Evolutionary conservation across 352 stramenopile species (phyloP).

Genomic region (Albugo laibachii): DNA sequence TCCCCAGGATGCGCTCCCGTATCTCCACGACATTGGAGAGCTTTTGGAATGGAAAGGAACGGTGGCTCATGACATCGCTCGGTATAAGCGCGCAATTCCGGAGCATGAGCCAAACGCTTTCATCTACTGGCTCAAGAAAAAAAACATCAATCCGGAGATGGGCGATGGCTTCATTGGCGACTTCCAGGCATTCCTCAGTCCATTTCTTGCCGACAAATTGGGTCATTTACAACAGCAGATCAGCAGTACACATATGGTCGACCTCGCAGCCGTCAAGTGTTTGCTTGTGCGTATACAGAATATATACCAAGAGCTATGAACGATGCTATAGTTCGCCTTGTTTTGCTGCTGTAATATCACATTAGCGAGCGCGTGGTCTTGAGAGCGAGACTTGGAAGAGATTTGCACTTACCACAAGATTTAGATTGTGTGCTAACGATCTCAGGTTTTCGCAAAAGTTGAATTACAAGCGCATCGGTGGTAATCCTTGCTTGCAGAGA

Average conservation of each 20-base stretch:
- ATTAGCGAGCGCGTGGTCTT: constrained; percentile 63
- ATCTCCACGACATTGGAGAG: constrained; percentile 40
- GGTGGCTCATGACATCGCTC: constrained; percentile 56
- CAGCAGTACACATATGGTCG: constrained; percentile 19
- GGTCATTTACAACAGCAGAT: constrained; percentile 13
- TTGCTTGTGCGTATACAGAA: constrained; percentile 34
- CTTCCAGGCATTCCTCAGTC: constrained; percentile 24
- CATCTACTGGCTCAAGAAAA: constrained; percentile 30
- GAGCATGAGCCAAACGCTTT: constrained; percentile 56
- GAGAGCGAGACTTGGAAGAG: too few species aligned
- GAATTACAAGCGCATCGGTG: too few species aligned
- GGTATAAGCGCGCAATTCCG: constrained; percentile 33
- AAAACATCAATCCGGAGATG: neutral
- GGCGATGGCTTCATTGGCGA: constrained; percentile 16
- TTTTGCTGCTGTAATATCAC: constrained; percentile 41
- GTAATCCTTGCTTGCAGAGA: too few species aligned
- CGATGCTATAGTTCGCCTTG: neutral
- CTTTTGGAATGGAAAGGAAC: constrained; percentile 78
- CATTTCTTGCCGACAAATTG: constrained; percentile 21
- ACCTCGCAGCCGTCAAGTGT: constrained; percentile 29
- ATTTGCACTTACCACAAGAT: too few species aligned
- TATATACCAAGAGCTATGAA: constrained; percentile 17
- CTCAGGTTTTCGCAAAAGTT: too few species aligned
- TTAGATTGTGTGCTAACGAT: too few species aligned
- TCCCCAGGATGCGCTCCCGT: constrained; percentile 33